Evolutionary conservation across 331 rosid species (phyloP).

Genomic region (Cydonia oblonga): DNA sequence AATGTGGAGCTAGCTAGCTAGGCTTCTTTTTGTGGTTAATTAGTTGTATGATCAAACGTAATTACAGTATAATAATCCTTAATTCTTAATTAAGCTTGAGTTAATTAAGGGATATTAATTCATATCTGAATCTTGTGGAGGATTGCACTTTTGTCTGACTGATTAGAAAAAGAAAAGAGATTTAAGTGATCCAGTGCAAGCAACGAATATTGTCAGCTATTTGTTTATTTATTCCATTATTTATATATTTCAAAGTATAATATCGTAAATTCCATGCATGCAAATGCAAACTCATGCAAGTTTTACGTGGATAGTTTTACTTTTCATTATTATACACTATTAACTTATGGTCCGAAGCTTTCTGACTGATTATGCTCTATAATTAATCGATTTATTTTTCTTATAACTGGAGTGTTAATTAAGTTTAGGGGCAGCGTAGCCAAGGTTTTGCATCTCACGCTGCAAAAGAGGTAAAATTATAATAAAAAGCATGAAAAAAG

Average conservation of each 20-base stretch:
- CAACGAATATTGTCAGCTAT: slow-evolving; percentile 43
- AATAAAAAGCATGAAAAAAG: slow-evolving; percentile 3
- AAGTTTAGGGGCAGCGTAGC: too few species aligned
- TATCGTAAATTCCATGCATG: slow-evolving; percentile 9
- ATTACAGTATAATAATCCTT: background rate
- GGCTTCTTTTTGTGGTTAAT: background rate
- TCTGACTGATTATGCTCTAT: background rate
- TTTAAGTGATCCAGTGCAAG: too few species aligned
- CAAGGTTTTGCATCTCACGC: slow-evolving; percentile 11
- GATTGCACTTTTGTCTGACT: slow-evolving; percentile 61
- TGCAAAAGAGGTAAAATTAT: slow-evolving; percentile 26
- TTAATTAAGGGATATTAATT: slow-evolving; percentile 6
- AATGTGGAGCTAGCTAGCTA: too few species aligned
- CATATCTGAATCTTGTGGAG: slow-evolving; percentile 5
- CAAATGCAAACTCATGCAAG: slow-evolving; percentile 49
- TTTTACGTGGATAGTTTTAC: slow-evolving; percentile 24
- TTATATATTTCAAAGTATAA: too few species aligned
- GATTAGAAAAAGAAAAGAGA: slow-evolving; percentile 21
- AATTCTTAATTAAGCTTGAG: background rate
- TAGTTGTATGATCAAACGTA: background rate
- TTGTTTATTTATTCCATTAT: background rate
- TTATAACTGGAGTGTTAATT: too few species aligned
- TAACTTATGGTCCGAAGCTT: background rate
- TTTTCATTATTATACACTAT: background rate
- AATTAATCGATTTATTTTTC: too few species aligned